Conservation (phyloP, 73 alveolate species). For the Paramecium sexaurelia region DNA sequence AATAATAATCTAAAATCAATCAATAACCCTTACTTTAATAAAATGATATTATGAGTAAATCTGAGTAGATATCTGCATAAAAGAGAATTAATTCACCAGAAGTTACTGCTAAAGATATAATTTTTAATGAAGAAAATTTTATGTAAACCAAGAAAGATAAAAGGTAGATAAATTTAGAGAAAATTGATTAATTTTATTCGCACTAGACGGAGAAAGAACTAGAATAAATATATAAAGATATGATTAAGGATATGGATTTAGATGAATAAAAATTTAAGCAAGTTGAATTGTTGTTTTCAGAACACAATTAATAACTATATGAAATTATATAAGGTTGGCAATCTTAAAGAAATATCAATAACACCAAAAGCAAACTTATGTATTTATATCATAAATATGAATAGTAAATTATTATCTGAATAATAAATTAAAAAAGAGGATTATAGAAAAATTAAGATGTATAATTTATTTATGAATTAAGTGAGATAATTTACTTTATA, state of each 20-base stretch:
- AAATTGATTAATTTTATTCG: neutral
- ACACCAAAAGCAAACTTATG: neutral
- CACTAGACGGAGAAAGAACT: neutral
- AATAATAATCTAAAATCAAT: neutral
- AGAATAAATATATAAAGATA: neutral
- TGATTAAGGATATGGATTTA: constrained; percentile 18
- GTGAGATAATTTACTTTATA: constrained; percentile 11
- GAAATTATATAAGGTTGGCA: neutral
- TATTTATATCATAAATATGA: neutral
- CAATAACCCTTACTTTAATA: neutral
- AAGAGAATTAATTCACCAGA: neutral
- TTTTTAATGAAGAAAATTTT: constrained; percentile 21
- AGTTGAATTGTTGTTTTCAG: neutral
- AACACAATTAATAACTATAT: neutral
- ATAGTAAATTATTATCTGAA: neutral
- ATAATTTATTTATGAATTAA: neutral
- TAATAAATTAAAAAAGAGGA: neutral
- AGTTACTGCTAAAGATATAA: neutral
- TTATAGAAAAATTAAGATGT: constrained; percentile 7
- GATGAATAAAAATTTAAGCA: neutral
- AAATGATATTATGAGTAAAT: neutral
- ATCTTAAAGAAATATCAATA: neutral
- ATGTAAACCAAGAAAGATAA: neutral
- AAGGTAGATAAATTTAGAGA: neutral
- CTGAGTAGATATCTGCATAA: neutral